Conservation (phyloP, 1,284 basidiomycete species). For the Somion occarium region DNA sequence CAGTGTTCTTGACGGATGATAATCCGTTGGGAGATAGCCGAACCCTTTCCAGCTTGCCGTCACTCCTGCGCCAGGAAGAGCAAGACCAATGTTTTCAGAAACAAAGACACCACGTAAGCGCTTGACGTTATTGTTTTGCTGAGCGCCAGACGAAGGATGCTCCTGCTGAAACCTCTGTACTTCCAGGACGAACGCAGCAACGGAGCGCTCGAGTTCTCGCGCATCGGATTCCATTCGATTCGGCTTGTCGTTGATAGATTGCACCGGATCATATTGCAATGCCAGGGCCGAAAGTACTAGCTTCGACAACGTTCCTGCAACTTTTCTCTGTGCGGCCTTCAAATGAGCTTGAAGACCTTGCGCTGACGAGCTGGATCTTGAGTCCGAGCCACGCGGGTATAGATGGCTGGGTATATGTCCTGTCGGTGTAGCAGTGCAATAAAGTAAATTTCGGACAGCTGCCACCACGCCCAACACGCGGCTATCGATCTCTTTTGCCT, state of each 20-base stretch:
- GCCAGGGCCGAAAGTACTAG: conserved; percentile 73
- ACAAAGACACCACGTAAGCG: conserved; percentile 61
- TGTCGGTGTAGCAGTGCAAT: conserved; percentile 59
- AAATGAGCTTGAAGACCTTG: conserved; percentile 49
- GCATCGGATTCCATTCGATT: conserved; percentile 74
- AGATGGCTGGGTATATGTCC: conserved; percentile 57
- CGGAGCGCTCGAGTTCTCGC: conserved; percentile 71
- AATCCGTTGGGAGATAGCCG: conserved; percentile 59
- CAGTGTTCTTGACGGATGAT: conserved; percentile 45
- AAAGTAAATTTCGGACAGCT: conserved; percentile 70
- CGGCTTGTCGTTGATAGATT: conserved; percentile 56
- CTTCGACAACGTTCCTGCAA: conserved; percentile 74
- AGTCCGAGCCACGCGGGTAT: conserved; percentile 41
- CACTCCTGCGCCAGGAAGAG: conserved; percentile 67
- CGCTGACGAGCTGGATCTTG: conserved; percentile 40
- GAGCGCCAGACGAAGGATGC: conserved; percentile 24
- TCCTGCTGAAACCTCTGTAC: conserved; percentile 55
- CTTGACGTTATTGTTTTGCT: conserved; percentile 34
- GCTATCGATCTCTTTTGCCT: conserved; percentile 54
- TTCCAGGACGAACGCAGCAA: conserved; percentile 68
- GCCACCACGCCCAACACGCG: conserved; percentile 64
- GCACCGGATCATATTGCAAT: conserved; percentile 69
- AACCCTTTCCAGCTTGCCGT: conserved; percentile 76
- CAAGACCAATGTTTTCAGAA: conserved; percentile 61
- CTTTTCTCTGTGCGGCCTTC: conserved; percentile 71